Conservation (phyloP, 805 yeast genomes). For the Wickerhamomyces mucosus region DNA sequence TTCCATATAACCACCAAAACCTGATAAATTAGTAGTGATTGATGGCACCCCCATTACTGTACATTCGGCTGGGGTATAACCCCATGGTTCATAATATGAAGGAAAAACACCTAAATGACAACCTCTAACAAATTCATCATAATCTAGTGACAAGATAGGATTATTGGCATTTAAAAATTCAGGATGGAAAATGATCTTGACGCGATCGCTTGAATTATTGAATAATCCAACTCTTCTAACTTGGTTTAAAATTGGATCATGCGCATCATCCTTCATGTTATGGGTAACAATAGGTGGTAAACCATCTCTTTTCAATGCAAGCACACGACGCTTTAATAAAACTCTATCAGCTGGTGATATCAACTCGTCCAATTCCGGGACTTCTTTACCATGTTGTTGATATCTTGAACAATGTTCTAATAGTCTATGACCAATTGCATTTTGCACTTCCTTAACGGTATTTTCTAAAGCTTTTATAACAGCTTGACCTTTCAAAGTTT, state of each 20-base stretch:
- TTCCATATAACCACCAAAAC: slow-evolving; percentile 98
- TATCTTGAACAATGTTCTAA: slow-evolving; percentile 83
- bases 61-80: slow-evolving; percentile 98
- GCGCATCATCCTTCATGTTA: slow-evolving; percentile 88
- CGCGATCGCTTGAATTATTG: slow-evolving; percentile 83
- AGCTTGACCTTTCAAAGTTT: slow-evolving; percentile 93
- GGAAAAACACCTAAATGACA: slow-evolving; percentile 98
- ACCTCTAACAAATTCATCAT: slow-evolving; percentile 96
- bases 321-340: slow-evolving; percentile 80
- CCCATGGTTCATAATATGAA: slow-evolving; percentile 98
- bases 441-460: slow-evolving; percentile 82
- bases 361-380: slow-evolving; percentile 73
- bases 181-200: slow-evolving; percentile 94
- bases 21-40: slow-evolving; percentile 89
- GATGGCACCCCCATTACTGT: slow-evolving; percentile 99
- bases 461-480: slow-evolving; percentile 85
- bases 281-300: slow-evolving; percentile 96
- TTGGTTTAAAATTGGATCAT: slow-evolving; percentile 86
- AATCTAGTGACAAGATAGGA: slow-evolving; percentile 87
- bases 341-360: slow-evolving; percentile 84
- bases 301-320: slow-evolving; percentile 82
- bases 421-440: slow-evolving; percentile 74
- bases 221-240: slow-evolving; percentile 86
- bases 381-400: slow-evolving; percentile 49
- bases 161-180: slow-evolving; percentile 92